Conservation (phyloP, 345 rosid genomes). For the Lepidium aucheri region DNA sequence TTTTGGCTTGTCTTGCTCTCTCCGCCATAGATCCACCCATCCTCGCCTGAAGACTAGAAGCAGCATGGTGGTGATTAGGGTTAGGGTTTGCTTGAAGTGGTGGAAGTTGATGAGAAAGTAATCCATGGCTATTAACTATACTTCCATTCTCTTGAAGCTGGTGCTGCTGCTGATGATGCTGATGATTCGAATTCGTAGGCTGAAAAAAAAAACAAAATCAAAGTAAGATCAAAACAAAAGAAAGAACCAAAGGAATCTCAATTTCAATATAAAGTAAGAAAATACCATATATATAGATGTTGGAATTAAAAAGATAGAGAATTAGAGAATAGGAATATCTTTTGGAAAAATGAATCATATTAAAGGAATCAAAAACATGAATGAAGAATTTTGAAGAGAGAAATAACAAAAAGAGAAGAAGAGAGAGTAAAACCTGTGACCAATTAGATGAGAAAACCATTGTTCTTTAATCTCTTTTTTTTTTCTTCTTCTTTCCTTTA, state of each 20-base stretch:
- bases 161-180: constrained; percentile 11
- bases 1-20: constrained; percentile 57
- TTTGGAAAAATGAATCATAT: constrained; percentile 30
- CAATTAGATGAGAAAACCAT: constrained; percentile 79
- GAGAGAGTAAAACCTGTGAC: constrained; percentile 48
- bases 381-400: constrained; percentile 12
- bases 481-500: constrained; percentile 41
- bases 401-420: constrained; percentile 6
- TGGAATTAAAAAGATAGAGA: constrained; percentile 22
- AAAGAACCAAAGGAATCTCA: background rate
- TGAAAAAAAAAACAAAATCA: background rate
- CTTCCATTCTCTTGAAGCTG: constrained; percentile 19
- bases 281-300: constrained; percentile 21
- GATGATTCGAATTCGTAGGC: constrained; percentile 37
- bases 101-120: constrained; percentile 37
- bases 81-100: constrained; percentile 34
- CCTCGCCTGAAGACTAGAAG: constrained; percentile 22
- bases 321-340: constrained; percentile 58
- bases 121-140: constrained; percentile 25
- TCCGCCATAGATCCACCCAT: constrained; percentile 62
- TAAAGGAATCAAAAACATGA: constrained; percentile 13
- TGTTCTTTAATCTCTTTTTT: constrained; percentile 22
- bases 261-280: background rate
- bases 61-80: constrained; percentile 28
- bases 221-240: background rate